phyloP scores from a whole-genome alignment of 768 basidiomycete genomes.

The Amanita phalloides region DNA sequence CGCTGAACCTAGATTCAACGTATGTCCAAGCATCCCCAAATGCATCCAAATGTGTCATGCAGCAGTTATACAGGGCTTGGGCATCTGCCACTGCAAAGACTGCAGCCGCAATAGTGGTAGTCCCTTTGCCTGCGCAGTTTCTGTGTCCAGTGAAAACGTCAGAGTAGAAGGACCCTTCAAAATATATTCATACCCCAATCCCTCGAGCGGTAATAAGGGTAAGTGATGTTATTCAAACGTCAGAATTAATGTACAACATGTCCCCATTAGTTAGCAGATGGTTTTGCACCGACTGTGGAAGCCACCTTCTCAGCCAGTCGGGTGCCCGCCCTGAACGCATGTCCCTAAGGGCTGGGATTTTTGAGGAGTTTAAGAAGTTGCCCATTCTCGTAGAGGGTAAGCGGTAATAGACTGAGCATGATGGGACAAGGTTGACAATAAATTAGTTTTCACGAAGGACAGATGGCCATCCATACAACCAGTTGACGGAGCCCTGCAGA shows the following conservation, averaged over 20 bases:
- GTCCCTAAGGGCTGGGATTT: background rate
- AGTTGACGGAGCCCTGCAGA: background rate
- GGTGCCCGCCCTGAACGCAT: background rate
- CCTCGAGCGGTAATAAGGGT: background rate
- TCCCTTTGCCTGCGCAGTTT: background rate
- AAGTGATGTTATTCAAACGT: background rate
- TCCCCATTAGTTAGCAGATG: background rate
- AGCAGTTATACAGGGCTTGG: background rate
- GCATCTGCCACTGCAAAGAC: conserved; percentile 4
- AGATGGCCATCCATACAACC: background rate
- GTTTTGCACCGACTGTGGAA: conserved; percentile 3
- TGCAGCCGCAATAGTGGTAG: background rate
- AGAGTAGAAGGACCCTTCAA: background rate
- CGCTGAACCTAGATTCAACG: background rate
- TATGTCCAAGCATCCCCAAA: background rate
- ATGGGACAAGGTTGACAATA: background rate
- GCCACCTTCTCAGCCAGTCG: background rate
- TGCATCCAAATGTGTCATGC: no score
- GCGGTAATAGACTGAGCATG: background rate
- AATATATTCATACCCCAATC: background rate
- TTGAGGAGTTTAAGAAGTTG: conserved; percentile 1
- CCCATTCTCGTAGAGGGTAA: background rate
- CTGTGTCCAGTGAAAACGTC: background rate
- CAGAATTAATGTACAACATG: background rate
- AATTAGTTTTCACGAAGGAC: background rate